Evolutionary conservation across 2,329 filamentous ascomycete genomes (phyloP).

Genomic region (Albifimbria verrucaria): DNA sequence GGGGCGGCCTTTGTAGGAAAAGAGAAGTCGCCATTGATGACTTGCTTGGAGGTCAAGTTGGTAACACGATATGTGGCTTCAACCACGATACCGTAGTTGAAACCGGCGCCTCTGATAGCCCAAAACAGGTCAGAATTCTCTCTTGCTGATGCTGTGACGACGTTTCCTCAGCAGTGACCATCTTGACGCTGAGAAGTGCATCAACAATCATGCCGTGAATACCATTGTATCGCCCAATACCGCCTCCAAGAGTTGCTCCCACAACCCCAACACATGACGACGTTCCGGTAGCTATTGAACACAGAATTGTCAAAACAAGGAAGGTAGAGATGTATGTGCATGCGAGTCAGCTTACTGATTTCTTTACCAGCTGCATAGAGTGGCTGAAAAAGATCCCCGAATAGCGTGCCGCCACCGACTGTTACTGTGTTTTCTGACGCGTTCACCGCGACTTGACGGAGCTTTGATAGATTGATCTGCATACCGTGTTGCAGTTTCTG

Average conservation of each 20-base stretch:
- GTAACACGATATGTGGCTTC: neutral
- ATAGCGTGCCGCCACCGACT: neutral
- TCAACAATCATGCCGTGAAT: neutral
- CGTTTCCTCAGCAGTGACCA: neutral
- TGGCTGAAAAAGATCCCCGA: neutral
- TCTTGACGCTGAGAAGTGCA: neutral
- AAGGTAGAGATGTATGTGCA: slow-evolving; percentile 42
- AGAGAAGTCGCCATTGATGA: too few relatives aligned
- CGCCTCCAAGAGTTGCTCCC: neutral
- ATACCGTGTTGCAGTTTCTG: neutral
- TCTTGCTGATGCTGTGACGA: neutral
- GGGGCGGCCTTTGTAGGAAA: too few relatives aligned
- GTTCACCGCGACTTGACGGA: neutral
- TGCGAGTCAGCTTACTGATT: neutral
- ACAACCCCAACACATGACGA: neutral
- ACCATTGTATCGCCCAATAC: neutral
- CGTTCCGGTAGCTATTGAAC: too few relatives aligned
- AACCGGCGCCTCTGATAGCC: neutral
- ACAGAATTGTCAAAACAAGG: too few relatives aligned
- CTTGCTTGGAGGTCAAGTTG: too few relatives aligned
- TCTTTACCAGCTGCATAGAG: neutral
- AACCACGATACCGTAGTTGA: neutral
- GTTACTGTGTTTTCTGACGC: neutral
- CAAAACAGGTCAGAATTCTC: neutral
- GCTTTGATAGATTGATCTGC: neutral